Evolutionary conservation across 2,329 filamentous ascomycete species (phyloP).

Genomic region (Pochonia chlamydosporia): DNA sequence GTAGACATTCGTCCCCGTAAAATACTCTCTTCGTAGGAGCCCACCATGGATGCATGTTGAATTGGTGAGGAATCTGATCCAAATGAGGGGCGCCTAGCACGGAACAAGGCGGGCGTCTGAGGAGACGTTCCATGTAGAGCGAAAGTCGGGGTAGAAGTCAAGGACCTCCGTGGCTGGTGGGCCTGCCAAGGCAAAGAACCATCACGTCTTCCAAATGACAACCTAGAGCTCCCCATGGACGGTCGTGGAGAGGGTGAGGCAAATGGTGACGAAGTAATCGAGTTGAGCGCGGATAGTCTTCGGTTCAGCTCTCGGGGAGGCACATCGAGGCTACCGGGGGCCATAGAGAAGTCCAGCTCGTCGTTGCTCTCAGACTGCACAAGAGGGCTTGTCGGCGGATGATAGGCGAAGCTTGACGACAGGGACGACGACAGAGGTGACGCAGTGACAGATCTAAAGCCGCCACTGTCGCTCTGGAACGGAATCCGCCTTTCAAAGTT

Average conservation of each 20-base stretch:
- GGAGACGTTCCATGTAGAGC: constrained; percentile 36
- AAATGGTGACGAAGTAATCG: constrained; percentile 45
- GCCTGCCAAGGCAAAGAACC: constrained; percentile 63
- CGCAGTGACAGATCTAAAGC: constrained; percentile 35
- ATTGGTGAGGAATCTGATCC: constrained; percentile 69
- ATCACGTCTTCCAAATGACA: constrained; percentile 47
- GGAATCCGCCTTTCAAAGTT: constrained; percentile 30
- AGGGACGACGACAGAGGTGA: constrained; percentile 67
- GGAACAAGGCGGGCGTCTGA: constrained; percentile 43
- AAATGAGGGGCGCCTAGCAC: constrained; percentile 63
- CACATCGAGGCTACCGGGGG: constrained; percentile 45
- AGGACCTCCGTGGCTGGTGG: constrained; percentile 70
- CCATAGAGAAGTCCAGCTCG: constrained; percentile 55
- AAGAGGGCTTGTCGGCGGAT: constrained; percentile 85
- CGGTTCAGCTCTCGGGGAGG: constrained; percentile 31
- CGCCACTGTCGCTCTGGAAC: constrained; percentile 25
- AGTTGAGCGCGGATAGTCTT: constrained; percentile 68
- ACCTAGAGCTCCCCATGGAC: constrained; percentile 16
- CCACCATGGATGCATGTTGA: constrained; percentile 91
- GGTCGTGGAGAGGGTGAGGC: constrained; percentile 31
- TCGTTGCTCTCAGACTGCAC: constrained; percentile 85
- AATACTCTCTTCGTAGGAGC: constrained; percentile 96
- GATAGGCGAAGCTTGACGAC: constrained; percentile 74
- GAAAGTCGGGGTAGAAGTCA: constrained; percentile 52
- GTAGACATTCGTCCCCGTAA: constrained; percentile 94